These are phyloP conservation scores for Coemansia sp. DNA, from an alignment of 192 early-diverging fungal species.

Conservation along the genomic window DNA sequence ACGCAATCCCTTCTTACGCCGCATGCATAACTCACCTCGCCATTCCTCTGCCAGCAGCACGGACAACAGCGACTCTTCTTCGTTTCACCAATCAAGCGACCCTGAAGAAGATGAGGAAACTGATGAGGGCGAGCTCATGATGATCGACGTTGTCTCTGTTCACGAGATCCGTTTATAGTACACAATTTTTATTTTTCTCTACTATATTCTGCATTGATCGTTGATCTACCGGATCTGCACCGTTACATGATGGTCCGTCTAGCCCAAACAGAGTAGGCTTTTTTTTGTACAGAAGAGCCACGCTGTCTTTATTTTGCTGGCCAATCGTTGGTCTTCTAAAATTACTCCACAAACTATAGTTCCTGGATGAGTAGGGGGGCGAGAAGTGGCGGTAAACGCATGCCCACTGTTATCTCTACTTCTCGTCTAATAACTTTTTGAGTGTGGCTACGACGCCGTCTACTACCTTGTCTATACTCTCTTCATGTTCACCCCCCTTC, in stretches of 20 bases:
- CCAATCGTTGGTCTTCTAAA: not conserved
- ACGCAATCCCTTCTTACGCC: constrained; percentile 39
- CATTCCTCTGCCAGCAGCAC: not conserved
- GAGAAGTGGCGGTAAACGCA: not conserved
- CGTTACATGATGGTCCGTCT: not conserved
- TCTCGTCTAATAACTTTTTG: constrained; percentile 4
- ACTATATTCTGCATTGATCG: not conserved
- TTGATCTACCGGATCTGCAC: not conserved
- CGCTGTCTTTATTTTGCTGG: not conserved
- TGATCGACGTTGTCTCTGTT: constrained; percentile 27
- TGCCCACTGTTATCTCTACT: not conserved
- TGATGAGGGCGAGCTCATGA: constrained; percentile 20
- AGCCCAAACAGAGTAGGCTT: not conserved
- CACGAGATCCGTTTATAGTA: constrained; percentile 35
- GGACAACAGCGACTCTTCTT: not conserved
- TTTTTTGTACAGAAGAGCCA: not conserved
- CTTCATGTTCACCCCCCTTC: not conserved
- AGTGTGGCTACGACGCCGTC: constrained; percentile 7
- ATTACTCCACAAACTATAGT: not conserved
- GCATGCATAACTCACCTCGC: constrained; percentile 19
- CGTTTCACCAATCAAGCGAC: not conserved
- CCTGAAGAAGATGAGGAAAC: not conserved
- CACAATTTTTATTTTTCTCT: not conserved
- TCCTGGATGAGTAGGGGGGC: not conserved
- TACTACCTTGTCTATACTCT: constrained; percentile 8